These are phyloP conservation scores for Boletus rubropictus DNA, from an alignment of 768 basidiomycete species.

Conservation along the genomic window DNA sequence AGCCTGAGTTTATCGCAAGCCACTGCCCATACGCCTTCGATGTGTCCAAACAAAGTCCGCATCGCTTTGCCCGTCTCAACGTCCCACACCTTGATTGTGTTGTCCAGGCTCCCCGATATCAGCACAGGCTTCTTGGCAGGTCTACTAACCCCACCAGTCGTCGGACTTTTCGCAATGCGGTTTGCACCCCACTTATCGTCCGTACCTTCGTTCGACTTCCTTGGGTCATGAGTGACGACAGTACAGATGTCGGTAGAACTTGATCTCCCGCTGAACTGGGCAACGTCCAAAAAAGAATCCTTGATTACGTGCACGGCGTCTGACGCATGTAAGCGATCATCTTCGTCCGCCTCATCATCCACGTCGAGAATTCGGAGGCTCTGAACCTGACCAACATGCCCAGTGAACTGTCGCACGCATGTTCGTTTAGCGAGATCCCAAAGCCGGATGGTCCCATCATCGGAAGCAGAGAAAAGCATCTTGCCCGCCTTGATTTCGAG, in stretches of 20 bases:
- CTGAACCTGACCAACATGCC: constrained; percentile 95
- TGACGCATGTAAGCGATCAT: constrained; percentile 8
- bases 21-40: constrained; percentile 97
- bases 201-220: constrained; percentile 5
- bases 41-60: constrained; percentile 91
- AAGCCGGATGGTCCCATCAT: constrained; percentile 87
- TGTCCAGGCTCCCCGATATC: constrained; percentile 87
- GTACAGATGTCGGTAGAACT: constrained; percentile 24
- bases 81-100: constrained; percentile 96
- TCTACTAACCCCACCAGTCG: constrained; percentile 12
- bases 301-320: constrained; percentile 14
- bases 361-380: constrained; percentile 74
- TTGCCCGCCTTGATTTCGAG: constrained; percentile 73
- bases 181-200: constrained; percentile 11
- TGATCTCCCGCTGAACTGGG: constrained; percentile 11
- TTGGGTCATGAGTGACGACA: constrained; percentile 26
- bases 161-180: background rate
- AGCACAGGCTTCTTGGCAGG: constrained; percentile 58
- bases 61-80: constrained; percentile 75
- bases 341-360: constrained; percentile 42
- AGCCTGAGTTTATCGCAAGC: constrained; percentile 88
- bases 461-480: constrained; percentile 96
- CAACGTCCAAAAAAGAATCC: constrained; percentile 10
- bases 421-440: constrained; percentile 85
- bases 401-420: constrained; percentile 79